Base-by-base conservation (phyloP, 805 yeast genomes). In the Lipomyces kockii region DNA sequence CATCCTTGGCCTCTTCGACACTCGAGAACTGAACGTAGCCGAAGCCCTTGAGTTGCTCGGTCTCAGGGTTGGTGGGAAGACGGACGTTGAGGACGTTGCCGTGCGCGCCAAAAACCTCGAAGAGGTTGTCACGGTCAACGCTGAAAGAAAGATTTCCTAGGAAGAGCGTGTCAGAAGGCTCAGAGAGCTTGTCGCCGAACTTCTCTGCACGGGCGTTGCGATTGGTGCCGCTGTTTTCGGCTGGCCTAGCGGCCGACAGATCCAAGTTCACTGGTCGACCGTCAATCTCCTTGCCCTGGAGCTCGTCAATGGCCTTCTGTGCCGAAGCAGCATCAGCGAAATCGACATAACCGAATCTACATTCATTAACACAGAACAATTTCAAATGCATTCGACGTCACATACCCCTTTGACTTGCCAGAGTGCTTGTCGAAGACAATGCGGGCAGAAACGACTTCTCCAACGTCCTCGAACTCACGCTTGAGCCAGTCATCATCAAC, bases 1-100 rank as follows among this genome's bases (percentile, higher is more conserved):
- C 98, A 70, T 88, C 86, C 81, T 89, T 86, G 74, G 99, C 98
- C 80, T 91, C 97, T 57, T 93, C 98, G 72, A 90, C 83, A 67
- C 89, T 84, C 58, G 90, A 83, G 78, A 86, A 94, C 83, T 95
- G 98, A 66, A 94, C 97, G 82, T 95, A 95, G 74, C 98, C 99
- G 83, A 95, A 95, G 74, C 99, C 99, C 87, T 95, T 95, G 81
- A 97, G 97, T 83, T 94, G 97, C 80, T 92, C 97, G 73, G 98
- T 93, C 81, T 94, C 98, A 77, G 97, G 98, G 83, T 95, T 96
- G 56, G 98, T 94, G 80, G 99, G 99, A 74, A 95, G 84, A 84
- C 99, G 89, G 75, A 92, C 93, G 71, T 97, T 91, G 64, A 92
- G 82, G 70, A 95, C 91, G 70, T 85, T 84, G 79, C 97, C 98